A percentile compares a stretch with the other conserved stretches of the same genome.
These are phyloP conservation scores for Fusarium sp. DNA, from an alignment of 2,329 filamentous ascomycete genomes.

Conservation along the genomic window DNA sequence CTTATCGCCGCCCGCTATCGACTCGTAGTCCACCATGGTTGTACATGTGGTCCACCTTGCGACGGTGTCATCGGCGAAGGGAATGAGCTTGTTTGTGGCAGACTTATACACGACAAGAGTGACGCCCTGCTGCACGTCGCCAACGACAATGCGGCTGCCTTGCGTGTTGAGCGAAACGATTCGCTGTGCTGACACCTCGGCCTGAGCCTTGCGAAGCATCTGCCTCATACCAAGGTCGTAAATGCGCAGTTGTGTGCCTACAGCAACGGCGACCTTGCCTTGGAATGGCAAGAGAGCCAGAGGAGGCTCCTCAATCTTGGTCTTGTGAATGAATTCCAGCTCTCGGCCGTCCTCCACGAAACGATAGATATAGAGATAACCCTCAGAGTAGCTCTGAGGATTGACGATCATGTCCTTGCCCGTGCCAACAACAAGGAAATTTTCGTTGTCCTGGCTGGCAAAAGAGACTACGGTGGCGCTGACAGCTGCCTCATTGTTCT, in stretches of 20 bases:
- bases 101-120: slow-evolving; percentile 95
- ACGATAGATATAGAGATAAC: slow-evolving; percentile 92
- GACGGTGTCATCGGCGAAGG: slow-evolving; percentile 91
- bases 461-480: slow-evolving; percentile 89
- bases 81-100: slow-evolving; percentile 89
- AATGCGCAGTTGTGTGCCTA: slow-evolving; percentile 84
- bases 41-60: slow-evolving; percentile 91
- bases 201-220: slow-evolving; percentile 90
- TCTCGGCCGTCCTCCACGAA: slow-evolving; percentile 88
- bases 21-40: slow-evolving; percentile 98
- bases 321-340: slow-evolving; percentile 96
- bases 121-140: slow-evolving; percentile 91
- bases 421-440: slow-evolving; percentile 93
- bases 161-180: slow-evolving; percentile 91
- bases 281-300: slow-evolving; percentile 94
- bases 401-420: slow-evolving; percentile 88
- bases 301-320: slow-evolving; percentile 88
- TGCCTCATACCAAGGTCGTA: slow-evolving; percentile 96
- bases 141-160: slow-evolving; percentile 90
- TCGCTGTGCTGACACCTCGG: slow-evolving; percentile 81
- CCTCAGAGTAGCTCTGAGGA: slow-evolving; percentile 79
- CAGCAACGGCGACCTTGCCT: slow-evolving; percentile 86
- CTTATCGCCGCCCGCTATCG: slow-evolving; percentile 93
- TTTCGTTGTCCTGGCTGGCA: slow-evolving; percentile 87
- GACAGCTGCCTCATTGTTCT: slow-evolving; percentile 91